Base-by-base conservation (phyloP, 768 basidiomycete genomes). In the Russula vinacea region DNA sequence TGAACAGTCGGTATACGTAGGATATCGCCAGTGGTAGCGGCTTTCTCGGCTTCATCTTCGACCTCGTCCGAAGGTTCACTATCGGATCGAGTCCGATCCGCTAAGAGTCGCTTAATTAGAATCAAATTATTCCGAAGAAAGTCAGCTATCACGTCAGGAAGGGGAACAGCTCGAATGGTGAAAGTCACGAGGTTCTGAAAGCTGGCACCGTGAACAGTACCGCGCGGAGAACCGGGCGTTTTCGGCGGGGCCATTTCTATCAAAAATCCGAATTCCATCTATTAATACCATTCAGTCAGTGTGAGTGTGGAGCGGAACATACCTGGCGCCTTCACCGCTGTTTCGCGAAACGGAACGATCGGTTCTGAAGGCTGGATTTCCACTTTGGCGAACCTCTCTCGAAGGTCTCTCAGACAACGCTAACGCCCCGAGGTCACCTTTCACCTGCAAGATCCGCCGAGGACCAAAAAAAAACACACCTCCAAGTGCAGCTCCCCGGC, bases 271-370 rank as follows among this genome's bases (percentile, higher is more conserved):
- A 11, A 14, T 59, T 33, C 8, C 49, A 19, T 50, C n/a, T 1
- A 17, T 29, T 47, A 49, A 35, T 5, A 19, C 1, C 13, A 67
- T 57, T 39, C 16, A 40, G 26, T 47, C 37, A 16, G 35, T 29
- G 24, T n/a, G n/a, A n/a, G n/a, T n/a, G 47, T 32, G 11, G 29
- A 29, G 22, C 29, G 55, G 44, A 66, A 70, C 71, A 29, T 71
- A 91, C 93, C 93, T 70, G 80, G 71, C 3, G 81, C 92, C 69
- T 85, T 89, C 16, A 96, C 83, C 0, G 92, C 91, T 0, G 97
- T 98, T 75, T 98, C 97, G 45, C 97, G 84, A 79, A 98, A 99
- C 13, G 97, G 97, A 3, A 99, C 97, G 62, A 98, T 98, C 0
- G 95, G 94, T 70, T 94, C 87, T 1, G 95, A 98, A 2, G 89